These are phyloP conservation scores for Wallacemonas sp. DNA, from an alignment of 208 protist species.

Conservation along the genomic window DNA sequence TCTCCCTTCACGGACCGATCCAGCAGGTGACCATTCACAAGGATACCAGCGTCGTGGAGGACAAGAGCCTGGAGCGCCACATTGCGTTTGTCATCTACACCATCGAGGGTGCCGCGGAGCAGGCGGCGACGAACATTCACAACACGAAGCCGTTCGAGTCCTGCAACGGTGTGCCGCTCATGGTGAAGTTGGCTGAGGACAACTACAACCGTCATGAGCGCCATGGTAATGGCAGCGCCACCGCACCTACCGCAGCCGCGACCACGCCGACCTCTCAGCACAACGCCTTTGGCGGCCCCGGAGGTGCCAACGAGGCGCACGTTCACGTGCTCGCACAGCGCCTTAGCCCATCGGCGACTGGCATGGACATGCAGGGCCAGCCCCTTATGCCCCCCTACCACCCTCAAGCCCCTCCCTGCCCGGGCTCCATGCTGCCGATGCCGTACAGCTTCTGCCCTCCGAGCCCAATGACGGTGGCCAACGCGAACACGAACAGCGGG, in stretches of 20 bases:
- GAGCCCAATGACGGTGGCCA: neutral
- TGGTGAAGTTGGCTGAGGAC: slow-evolving; percentile 85
- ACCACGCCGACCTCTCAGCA: neutral
- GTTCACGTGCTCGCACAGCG: neutral
- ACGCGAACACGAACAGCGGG: too few relatives aligned
- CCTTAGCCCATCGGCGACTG: neutral
- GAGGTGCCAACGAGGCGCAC: too few relatives aligned
- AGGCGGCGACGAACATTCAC: slow-evolving; percentile 62
- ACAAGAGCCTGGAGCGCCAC: slow-evolving; percentile 18
- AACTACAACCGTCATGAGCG: slow-evolving; percentile 11
- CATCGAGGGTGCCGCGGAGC: slow-evolving; percentile 46
- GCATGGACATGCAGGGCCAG: neutral
- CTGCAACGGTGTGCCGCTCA: slow-evolving; percentile 65
- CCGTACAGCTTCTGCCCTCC: slow-evolving; percentile 7
- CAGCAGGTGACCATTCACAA: slow-evolving; percentile 35
- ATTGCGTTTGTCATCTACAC: slow-evolving; percentile 49
- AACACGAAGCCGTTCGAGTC: slow-evolving; percentile 71
- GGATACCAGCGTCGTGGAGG: slow-evolving; percentile 43
- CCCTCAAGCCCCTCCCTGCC: neutral
- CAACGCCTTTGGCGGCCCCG: slow-evolving; percentile 2
- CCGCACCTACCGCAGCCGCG: neutral
- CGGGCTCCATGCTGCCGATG: neutral
- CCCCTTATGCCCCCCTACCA: neutral
- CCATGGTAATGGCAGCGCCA: neutral
- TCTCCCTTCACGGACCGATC: slow-evolving; percentile 22